phyloP scores from a whole-genome alignment of 108 stramenopile genomes.

The Cyclostephanos invisitatus region DNA sequence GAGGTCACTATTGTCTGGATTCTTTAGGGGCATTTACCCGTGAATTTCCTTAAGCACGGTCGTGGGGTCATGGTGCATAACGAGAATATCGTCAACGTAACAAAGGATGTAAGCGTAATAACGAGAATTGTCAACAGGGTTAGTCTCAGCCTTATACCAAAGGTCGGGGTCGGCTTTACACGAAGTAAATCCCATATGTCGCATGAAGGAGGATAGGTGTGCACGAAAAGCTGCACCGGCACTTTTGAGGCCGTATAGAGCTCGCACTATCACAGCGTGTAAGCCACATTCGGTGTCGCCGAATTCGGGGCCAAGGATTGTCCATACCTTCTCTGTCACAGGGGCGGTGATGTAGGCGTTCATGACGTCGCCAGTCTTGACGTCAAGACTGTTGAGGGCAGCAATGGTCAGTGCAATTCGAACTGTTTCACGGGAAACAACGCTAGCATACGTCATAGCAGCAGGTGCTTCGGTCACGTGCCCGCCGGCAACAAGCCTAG shows the following conservation, averaged over 20 bases:
- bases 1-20: slow-evolving; percentile 14
- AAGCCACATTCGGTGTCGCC: not conserved
- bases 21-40: slow-evolving; percentile 13
- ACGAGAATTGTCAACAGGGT: slow-evolving; percentile 6
- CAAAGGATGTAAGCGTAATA: slow-evolving; percentile 52
- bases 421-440: slow-evolving; percentile 33
- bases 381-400: slow-evolving; percentile 42
- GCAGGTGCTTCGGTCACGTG: slow-evolving; percentile 43
- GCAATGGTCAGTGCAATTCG: slow-evolving; percentile 52
- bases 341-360: no score
- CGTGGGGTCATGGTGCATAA: no score
- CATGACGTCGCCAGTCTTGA: slow-evolving; percentile 31
- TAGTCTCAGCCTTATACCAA: slow-evolving; percentile 27
- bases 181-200: slow-evolving; percentile 27
- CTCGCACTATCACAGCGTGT: not conserved
- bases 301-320: slow-evolving; percentile 32
- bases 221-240: not conserved
- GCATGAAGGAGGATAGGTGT: slow-evolving; percentile 37
- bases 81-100: not conserved
- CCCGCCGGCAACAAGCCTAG: slow-evolving; percentile 51
- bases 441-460: slow-evolving; percentile 21
- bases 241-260: slow-evolving; percentile 28
- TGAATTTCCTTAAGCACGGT: no score
- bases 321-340: not conserved
- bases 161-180: slow-evolving; percentile 46